These are phyloP conservation scores for Dactylellina haptotyla DNA, from an alignment of 2,329 filamentous ascomycete genomes.

Conservation along the genomic window DNA sequence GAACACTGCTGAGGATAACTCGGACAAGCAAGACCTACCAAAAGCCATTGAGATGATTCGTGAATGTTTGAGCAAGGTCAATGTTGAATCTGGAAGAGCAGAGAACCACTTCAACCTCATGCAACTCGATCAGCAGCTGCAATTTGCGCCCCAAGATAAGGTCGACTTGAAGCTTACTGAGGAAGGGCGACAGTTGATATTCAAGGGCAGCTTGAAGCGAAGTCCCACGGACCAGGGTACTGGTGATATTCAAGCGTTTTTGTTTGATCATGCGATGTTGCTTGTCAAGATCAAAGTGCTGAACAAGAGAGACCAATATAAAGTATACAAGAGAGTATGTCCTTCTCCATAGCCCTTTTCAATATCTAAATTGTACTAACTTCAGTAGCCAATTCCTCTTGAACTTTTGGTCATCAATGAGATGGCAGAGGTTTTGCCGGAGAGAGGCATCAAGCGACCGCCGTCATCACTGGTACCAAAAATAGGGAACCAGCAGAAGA, in stretches of 20 bases:
- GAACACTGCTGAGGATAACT: slow-evolving; percentile 86
- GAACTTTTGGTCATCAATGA: slow-evolving; percentile 93
- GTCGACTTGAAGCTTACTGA: slow-evolving; percentile 95
- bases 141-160: slow-evolving; percentile 87
- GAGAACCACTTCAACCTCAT: slow-evolving; percentile 97
- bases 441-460: slow-evolving; percentile 82
- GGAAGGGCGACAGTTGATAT: slow-evolving; percentile 89
- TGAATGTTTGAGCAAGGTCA: slow-evolving; percentile 86
- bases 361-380: slow-evolving; percentile 19
- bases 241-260: slow-evolving; percentile 85
- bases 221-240: slow-evolving; percentile 69
- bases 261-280: slow-evolving; percentile 95
- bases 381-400: slow-evolving; percentile 80
- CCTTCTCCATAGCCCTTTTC: not conserved
- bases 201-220: slow-evolving; percentile 95
- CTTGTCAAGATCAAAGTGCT: slow-evolving; percentile 89
- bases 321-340: slow-evolving; percentile 82
- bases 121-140: slow-evolving; percentile 88
- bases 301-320: slow-evolving; percentile 92
- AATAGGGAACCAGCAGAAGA: slow-evolving; percentile 65
- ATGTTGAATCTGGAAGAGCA: slow-evolving; percentile 93
- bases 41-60: slow-evolving; percentile 87
- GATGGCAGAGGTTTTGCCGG: slow-evolving; percentile 95
- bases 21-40: slow-evolving; percentile 90
- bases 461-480: slow-evolving; percentile 83